Evolutionary conservation across 2,329 filamentous ascomycete genomes (phyloP).

Genomic region (Fusarium sp.): DNA sequence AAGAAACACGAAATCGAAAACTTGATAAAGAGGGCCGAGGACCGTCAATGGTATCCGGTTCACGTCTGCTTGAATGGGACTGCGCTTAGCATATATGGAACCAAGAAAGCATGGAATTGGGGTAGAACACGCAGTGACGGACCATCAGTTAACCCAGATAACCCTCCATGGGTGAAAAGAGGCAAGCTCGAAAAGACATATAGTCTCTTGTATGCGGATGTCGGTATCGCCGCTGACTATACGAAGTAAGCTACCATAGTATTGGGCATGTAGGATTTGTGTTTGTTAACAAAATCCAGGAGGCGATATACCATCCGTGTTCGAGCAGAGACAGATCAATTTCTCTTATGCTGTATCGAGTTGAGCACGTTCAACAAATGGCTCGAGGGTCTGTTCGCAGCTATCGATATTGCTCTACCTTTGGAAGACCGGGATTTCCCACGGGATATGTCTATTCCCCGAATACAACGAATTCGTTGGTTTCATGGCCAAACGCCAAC

Average conservation of each 20-base stretch:
- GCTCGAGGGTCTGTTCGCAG: slow-evolving; percentile 77
- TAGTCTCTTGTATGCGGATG: slow-evolving; percentile 79
- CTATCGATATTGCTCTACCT: slow-evolving; percentile 77
- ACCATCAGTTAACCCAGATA: slow-evolving; percentile 62
- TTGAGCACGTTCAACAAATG: slow-evolving; percentile 75
- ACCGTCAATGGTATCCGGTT: slow-evolving; percentile 73
- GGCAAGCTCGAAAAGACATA: slow-evolving; percentile 74
- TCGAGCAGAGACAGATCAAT: slow-evolving; percentile 79
- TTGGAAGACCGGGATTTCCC: slow-evolving; percentile 78
- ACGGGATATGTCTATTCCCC: slow-evolving; percentile 71
- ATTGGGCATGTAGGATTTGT: neutral
- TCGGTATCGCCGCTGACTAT: slow-evolving; percentile 79
- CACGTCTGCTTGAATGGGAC: slow-evolving; percentile 77
- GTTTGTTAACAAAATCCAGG: slow-evolving; percentile 50
- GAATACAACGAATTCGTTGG: slow-evolving; percentile 66
- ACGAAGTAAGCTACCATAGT: slow-evolving; percentile 66
- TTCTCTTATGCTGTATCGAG: slow-evolving; percentile 75
- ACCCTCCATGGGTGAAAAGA: slow-evolving; percentile 64
- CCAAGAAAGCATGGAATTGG: slow-evolving; percentile 69
- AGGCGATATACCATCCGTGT: slow-evolving; percentile 77
- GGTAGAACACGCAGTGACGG: slow-evolving; percentile 63
- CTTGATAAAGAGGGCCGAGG: slow-evolving; percentile 70
- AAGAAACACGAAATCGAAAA: slow-evolving; percentile 76
- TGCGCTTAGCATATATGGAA: slow-evolving; percentile 72
- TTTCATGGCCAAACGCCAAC: slow-evolving; percentile 56